phyloP scores from a whole-genome alignment of 148 eudicot species.

The Rhododendron simsii region DNA sequence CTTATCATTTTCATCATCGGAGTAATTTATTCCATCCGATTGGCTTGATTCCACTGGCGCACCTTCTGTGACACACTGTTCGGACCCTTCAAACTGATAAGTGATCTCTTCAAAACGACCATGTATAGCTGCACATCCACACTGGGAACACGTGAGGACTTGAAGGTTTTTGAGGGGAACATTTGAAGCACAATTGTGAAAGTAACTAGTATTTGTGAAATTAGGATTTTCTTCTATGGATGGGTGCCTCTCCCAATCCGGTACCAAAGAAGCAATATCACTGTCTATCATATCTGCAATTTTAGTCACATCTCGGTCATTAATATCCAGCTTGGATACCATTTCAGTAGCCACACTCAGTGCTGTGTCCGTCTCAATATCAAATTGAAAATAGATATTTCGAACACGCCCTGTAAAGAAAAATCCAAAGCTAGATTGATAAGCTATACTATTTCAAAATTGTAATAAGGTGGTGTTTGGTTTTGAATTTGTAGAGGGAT shows the following conservation, averaged over 20 bases:
- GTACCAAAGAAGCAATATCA: slow-evolving; percentile 54
- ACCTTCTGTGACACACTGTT: slow-evolving; percentile 28
- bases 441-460: neutral
- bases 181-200: slow-evolving; percentile 30
- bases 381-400: slow-evolving; percentile 83
- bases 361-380: slow-evolving; percentile 65
- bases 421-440: neutral
- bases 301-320: slow-evolving; percentile 64
- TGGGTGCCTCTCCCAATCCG: slow-evolving; percentile 48
- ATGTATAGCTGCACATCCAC: slow-evolving; percentile 48
- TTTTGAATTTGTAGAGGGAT: neutral
- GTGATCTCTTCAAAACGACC: slow-evolving; percentile 89
- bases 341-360: slow-evolving; percentile 71
- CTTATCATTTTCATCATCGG: slow-evolving; percentile 24
- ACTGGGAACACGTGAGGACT: slow-evolving; percentile 38
- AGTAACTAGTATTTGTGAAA: slow-evolving; percentile 7
- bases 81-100: slow-evolving; percentile 39
- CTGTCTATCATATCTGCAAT: slow-evolving; percentile 79
- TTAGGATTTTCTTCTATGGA: slow-evolving; percentile 20
- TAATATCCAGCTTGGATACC: slow-evolving; percentile 69
- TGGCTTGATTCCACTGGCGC: slow-evolving; percentile 32
- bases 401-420: slow-evolving; percentile 57
- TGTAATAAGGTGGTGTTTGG: neutral
- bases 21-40: slow-evolving; percentile 28
- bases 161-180: slow-evolving; percentile 32